Conservation (phyloP, 2,329 filamentous ascomycete species). For the Penicillium sp. region DNA sequence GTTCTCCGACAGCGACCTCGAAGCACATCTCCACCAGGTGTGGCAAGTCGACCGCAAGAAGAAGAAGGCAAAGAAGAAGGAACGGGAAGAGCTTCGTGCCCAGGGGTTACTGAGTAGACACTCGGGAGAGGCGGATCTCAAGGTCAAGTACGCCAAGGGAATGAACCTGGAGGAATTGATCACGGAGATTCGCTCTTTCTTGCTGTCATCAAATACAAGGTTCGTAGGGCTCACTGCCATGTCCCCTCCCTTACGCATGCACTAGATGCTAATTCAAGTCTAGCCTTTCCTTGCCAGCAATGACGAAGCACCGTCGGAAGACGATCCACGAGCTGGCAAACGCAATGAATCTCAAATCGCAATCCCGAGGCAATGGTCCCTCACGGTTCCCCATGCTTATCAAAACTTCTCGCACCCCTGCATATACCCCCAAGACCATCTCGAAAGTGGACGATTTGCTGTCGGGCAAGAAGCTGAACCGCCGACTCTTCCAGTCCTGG, state of each 20-base stretch:
- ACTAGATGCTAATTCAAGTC: slow-evolving; percentile 11
- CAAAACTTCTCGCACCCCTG: slow-evolving; percentile 68
- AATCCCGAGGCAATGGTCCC: slow-evolving; percentile 73
- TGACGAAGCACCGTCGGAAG: slow-evolving; percentile 77
- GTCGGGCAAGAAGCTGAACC: slow-evolving; percentile 35
- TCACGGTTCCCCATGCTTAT: slow-evolving; percentile 75
- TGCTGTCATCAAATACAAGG: slow-evolving; percentile 64
- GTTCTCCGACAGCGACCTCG: slow-evolving; percentile 68
- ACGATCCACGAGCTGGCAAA: slow-evolving; percentile 77
- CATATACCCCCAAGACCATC: slow-evolving; percentile 60
- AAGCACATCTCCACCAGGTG: slow-evolving; percentile 58
- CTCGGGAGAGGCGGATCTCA: slow-evolving; percentile 60
- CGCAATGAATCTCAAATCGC: slow-evolving; percentile 76
- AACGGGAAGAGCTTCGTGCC: slow-evolving; percentile 68
- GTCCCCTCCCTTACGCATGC: background rate
- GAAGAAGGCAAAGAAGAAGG: slow-evolving; percentile 70
- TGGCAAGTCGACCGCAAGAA: slow-evolving; percentile 70
- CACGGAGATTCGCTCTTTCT: slow-evolving; percentile 70
- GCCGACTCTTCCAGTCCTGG: slow-evolving; percentile 28
- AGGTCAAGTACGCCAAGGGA: slow-evolving; percentile 70
- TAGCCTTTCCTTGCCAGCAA: slow-evolving; percentile 76
- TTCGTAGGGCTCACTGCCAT: slow-evolving; percentile 44
- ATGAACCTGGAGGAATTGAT: slow-evolving; percentile 71
- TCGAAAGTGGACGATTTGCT: slow-evolving; percentile 46
- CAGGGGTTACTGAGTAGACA: slow-evolving; percentile 65